phyloP scores from a whole-genome alignment of 768 basidiomycete genomes.

The Cubamyces lactineus region DNA sequence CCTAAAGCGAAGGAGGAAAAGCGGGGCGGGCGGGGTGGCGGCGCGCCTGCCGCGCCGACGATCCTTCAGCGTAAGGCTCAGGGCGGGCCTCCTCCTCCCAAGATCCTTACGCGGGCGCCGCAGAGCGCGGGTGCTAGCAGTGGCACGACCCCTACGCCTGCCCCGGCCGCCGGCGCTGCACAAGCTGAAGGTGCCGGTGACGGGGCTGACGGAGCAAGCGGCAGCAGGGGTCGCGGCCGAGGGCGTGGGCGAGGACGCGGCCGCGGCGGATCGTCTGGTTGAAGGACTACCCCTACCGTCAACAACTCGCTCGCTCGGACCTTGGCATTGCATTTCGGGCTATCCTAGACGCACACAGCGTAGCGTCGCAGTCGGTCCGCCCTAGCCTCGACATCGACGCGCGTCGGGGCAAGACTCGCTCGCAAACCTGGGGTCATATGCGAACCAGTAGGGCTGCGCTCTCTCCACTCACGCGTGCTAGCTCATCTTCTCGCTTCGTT shows the following conservation, averaged over 20 bases:
- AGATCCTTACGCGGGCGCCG: slow-evolving; percentile 20
- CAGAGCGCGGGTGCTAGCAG: background rate
- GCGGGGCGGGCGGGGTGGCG: slow-evolving; percentile 1
- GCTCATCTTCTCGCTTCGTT: too few relatives aligned
- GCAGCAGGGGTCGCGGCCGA: slow-evolving; percentile 32
- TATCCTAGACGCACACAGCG: too few relatives aligned
- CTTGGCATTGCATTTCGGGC: too few relatives aligned
- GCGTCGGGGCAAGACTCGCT: too few relatives aligned
- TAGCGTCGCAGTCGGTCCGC: too few relatives aligned
- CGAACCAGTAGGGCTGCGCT: too few relatives aligned
- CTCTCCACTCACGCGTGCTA: too few relatives aligned
- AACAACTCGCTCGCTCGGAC: too few relatives aligned
- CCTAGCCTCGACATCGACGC: too few relatives aligned
- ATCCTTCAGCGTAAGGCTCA: slow-evolving; percentile 25
- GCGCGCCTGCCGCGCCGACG: slow-evolving; percentile 19
- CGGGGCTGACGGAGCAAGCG: background rate
- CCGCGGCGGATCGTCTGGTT: slow-evolving; percentile 13
- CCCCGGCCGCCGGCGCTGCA: background rate
- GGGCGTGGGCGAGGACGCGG: slow-evolving; percentile 36
- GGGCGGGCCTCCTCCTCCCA: slow-evolving; percentile 14
- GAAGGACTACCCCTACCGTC: too few relatives aligned
- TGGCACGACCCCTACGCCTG: background rate
- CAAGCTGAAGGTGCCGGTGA: background rate
- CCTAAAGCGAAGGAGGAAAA: slow-evolving; percentile 17
- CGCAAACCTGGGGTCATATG: too few relatives aligned